phyloP scores from a whole-genome alignment of 306 rosid genomes.

The Castanopsis chinensis region DNA sequence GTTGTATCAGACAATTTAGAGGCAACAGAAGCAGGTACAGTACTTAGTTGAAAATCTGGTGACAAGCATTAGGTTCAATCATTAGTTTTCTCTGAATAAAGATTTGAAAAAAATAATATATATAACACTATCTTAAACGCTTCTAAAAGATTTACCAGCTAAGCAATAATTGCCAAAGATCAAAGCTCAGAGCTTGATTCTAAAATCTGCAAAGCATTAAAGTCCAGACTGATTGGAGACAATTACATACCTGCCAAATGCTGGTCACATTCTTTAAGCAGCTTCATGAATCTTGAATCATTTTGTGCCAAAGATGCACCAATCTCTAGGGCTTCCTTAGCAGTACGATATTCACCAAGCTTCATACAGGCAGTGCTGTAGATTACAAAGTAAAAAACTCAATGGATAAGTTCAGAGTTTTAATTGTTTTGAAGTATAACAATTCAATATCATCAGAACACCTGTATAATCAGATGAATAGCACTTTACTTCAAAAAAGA shows the following conservation, averaged over 20 bases:
- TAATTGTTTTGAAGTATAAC: too few relatives aligned
- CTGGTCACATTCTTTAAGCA: slow-evolving; percentile 18
- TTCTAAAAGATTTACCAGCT: not conserved
- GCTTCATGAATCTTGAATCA: slow-evolving; percentile 20
- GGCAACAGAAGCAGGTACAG: slow-evolving; percentile 9
- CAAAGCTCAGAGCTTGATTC: not conserved
- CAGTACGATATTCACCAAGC: slow-evolving; percentile 29
- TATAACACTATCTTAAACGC: not conserved
- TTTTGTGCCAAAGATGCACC: slow-evolving; percentile 21
- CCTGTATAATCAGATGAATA: not conserved
- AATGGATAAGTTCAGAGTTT: not conserved
- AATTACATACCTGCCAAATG: slow-evolving; percentile 14
- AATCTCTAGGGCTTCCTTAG: slow-evolving; percentile 16
- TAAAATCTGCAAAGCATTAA: not conserved
- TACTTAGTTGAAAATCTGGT: slow-evolving; percentile 12
- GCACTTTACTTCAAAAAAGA: too few relatives aligned
- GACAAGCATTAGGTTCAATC: slow-evolving; percentile 9
- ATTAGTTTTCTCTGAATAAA: slow-evolving; percentile 36
- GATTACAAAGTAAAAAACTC: not conserved
- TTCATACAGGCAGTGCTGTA: slow-evolving; percentile 22
- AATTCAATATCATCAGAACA: not conserved
- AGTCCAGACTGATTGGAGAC: not conserved
- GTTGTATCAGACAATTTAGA: slow-evolving; percentile 8
- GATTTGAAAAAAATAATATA: slow-evolving; percentile 8
- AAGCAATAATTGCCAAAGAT: not conserved